These are phyloP conservation scores for Periconia sp. DNA, from an alignment of 2,329 filamentous ascomycete species.

Conservation along the genomic window DNA sequence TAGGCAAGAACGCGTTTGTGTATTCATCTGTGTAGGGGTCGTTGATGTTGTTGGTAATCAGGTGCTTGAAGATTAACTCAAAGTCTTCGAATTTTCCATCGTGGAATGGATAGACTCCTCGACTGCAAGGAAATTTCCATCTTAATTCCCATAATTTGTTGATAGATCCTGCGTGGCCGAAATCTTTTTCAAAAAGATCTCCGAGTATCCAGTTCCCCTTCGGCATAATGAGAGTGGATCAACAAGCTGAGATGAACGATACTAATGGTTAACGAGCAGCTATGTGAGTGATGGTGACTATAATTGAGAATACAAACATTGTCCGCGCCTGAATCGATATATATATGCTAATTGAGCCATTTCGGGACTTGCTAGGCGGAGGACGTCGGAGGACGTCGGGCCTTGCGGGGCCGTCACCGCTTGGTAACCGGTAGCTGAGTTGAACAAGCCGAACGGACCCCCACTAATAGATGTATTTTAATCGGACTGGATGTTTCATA, in stretches of 20 bases:
- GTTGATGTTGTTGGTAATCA: slow-evolving; percentile 58
- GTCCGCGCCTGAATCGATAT: too few species aligned
- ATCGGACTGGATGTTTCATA: too few species aligned
- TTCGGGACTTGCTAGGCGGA: slow-evolving; percentile 23
- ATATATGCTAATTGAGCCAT: background rate
- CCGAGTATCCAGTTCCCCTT: slow-evolving; percentile 38
- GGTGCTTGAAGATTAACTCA: slow-evolving; percentile 55
- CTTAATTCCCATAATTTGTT: slow-evolving; percentile 35
- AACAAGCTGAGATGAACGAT: background rate
- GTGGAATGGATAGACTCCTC: slow-evolving; percentile 70
- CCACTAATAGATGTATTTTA: slow-evolving; percentile 3
- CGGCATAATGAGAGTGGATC: slow-evolving; percentile 13
- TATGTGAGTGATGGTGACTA: too few species aligned
- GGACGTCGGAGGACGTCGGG: too few species aligned
- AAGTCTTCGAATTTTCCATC: slow-evolving; percentile 70
- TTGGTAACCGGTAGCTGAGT: background rate
- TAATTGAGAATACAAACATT: too few species aligned
- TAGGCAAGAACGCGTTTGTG: slow-evolving; percentile 62
- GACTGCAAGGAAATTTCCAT: slow-evolving; percentile 38
- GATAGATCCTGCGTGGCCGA: slow-evolving; percentile 37
- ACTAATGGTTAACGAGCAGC: background rate
- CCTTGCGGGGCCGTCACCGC: slow-evolving; percentile 25
- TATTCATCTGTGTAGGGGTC: slow-evolving; percentile 66
- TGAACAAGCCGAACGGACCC: slow-evolving; percentile 18
- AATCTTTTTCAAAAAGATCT: slow-evolving; percentile 40